These are phyloP conservation scores for Meira nashicola DNA, from an alignment of 1,284 basidiomycete genomes.

Conservation along the genomic window DNA sequence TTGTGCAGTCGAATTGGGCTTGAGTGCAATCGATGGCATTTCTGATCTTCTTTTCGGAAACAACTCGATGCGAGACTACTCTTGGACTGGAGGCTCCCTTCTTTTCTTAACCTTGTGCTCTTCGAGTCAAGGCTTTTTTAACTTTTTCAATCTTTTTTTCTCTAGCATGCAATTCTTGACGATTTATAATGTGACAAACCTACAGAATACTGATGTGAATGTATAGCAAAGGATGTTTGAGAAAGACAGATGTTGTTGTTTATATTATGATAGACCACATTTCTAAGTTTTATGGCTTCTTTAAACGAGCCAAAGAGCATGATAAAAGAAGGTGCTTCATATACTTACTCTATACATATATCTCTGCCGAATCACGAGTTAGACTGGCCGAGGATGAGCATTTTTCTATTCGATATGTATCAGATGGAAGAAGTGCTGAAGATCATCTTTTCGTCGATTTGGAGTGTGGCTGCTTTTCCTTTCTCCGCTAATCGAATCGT, in stretches of 20 bases:
- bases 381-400: too few relatives aligned
- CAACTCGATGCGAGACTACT: constrained; percentile 52
- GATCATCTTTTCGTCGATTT: too few relatives aligned
- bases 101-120: background rate
- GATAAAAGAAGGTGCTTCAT: background rate
- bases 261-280: background rate
- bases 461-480: too few relatives aligned
- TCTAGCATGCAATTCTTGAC: background rate
- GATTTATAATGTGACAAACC: too few relatives aligned
- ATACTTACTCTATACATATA: too few relatives aligned
- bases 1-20: constrained; percentile 21
- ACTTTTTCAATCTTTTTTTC: background rate
- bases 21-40: constrained; percentile 51
- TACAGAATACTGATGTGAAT: too few relatives aligned
- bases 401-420: too few relatives aligned
- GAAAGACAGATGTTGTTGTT: background rate
- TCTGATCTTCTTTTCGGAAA: constrained; percentile 18
- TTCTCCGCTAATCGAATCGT: too few relatives aligned
- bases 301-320: constrained; percentile 1
- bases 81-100: constrained; percentile 30
- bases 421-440: too few relatives aligned
- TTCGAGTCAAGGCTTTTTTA: background rate
- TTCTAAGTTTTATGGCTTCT: background rate
- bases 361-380: too few relatives aligned
- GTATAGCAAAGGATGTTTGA: too few relatives aligned